Base-by-base conservation (phyloP, 768 basidiomycete genomes). In the Suillus ampliporus region DNA sequence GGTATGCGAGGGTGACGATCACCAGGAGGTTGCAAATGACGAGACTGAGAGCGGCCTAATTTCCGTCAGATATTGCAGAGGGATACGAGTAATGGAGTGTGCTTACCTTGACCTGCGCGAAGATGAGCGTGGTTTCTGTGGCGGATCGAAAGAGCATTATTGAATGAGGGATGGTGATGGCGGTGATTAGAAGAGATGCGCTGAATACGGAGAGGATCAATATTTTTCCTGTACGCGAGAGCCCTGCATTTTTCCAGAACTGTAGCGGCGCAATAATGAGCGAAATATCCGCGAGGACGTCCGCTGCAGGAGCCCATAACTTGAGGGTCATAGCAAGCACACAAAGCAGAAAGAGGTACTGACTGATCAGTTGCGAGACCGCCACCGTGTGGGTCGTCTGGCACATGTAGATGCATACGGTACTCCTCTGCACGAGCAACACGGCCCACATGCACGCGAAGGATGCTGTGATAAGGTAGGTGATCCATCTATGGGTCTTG, bases 1-100 rank as follows among this genome's bases (percentile, higher is more conserved):
- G 31, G n/a, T 60, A 60, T 28, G 11, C 7, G 19, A 23, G 17
- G 21, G 59, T 40, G 9, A 60, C 53, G 35, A 60, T 37, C 13
- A 60, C 59, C 35, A 60, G 13, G 15, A 60, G 34, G 51, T 60
- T 60, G 51, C 59, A 60, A 34, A 60, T 40, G 23, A 57, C 19
- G 7, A 60, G 38, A 35, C 51, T 56, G 17, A 60, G 53, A 11
- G 59, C 53, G 21, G 38, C 38, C 59, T 60, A 37, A 23, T 15
- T 15, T 26, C 38, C n/a, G 28, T 40, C 53, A 57, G 31, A 13
- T n/a, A 5, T 51, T 51, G 11, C 31, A 51, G 11, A 51, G 19
- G 19, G 11, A 31, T 15, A 19, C 6, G 23, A n/a, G 38, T 21
- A 31, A 8, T n/a, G 6, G 10, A 10, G 19, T 26, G 11, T 11